Evolutionary conservation across 2,329 filamentous ascomycete species (phyloP).

Genomic region (Rutstroemia sp.): DNA sequence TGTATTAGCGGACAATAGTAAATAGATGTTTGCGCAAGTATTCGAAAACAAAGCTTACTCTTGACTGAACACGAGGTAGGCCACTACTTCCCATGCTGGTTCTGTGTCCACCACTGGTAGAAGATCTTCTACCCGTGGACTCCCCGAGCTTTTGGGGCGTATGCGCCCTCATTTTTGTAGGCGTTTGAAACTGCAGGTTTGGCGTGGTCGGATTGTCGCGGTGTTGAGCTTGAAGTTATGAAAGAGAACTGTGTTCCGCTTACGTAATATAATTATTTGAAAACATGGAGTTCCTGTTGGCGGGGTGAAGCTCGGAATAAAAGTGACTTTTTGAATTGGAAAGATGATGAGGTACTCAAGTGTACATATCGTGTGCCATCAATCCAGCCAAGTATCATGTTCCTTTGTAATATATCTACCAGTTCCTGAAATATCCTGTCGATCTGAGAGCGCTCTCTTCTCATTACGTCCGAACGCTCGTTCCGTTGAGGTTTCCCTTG

Average conservation of each 20-base stretch:
- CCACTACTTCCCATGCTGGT: constrained; percentile 24
- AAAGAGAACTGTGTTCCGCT: not conserved
- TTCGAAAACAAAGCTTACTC: constrained; percentile 15
- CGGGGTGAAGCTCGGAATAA: constrained; percentile 2
- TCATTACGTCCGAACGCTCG: too few species aligned
- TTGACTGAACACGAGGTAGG: constrained; percentile 25
- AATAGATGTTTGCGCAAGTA: not conserved
- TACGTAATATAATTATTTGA: constrained; percentile 4
- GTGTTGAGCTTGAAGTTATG: constrained; percentile 6
- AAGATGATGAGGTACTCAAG: too few species aligned
- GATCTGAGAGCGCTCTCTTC: too few species aligned
- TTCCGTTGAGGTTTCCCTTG: too few species aligned
- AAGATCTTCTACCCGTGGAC: constrained; percentile 21
- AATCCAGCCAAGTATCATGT: too few species aligned
- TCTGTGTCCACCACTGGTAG: constrained; percentile 18
- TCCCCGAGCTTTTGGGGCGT: constrained; percentile 22
- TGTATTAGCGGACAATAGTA: not conserved
- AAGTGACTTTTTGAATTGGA: not conserved
- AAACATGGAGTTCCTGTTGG: constrained; percentile 15
- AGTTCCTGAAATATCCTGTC: too few species aligned
- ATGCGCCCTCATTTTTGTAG: constrained; percentile 24
- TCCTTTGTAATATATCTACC: too few species aligned
- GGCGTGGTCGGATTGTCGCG: not conserved
- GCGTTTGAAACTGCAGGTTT: not conserved
- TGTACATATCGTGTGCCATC: too few species aligned